These are phyloP conservation scores for Boeremia exigua DNA, from an alignment of 2,329 filamentous ascomycete genomes.

Conservation along the genomic window DNA sequence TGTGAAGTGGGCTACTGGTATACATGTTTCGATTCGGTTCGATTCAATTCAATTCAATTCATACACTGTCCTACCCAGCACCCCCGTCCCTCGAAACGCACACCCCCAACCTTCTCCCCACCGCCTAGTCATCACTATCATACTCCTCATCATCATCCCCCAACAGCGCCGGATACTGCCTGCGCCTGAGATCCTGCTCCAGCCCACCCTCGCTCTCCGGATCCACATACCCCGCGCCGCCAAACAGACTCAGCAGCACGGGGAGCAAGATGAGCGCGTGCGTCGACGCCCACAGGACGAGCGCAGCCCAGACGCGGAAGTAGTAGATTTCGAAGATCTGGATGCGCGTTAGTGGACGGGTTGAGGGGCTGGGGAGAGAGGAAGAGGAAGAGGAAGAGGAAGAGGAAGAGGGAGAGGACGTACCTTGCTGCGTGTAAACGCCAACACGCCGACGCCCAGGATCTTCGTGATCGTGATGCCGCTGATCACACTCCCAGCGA, in stretches of 20 bases:
- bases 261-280: slow-evolving; percentile 93
- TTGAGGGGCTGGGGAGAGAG: too few relatives aligned
- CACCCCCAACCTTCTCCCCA: not conserved
- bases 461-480: slow-evolving; percentile 97
- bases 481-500: slow-evolving; percentile 91
- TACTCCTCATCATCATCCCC: slow-evolving; percentile 71
- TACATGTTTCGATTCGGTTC: too few relatives aligned
- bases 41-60: slow-evolving; percentile 43
- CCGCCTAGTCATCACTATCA: slow-evolving; percentile 56
- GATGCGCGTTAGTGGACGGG: not conserved
- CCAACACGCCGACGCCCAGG: slow-evolving; percentile 86
- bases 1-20: too few relatives aligned
- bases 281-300: slow-evolving; percentile 85
- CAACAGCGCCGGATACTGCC: slow-evolving; percentile 77
- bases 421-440: slow-evolving; percentile 87
- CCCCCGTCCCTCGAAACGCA: too few relatives aligned
- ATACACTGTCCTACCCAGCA: too few relatives aligned
- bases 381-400: not conserved
- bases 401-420: slow-evolving; percentile 4
- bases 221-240: slow-evolving; percentile 84
- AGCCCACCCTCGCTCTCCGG: slow-evolving; percentile 86
- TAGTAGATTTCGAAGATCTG: slow-evolving; percentile 98
- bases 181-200: slow-evolving; percentile 83
- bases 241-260: slow-evolving; percentile 83
- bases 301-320: slow-evolving; percentile 92